Percentiles rank a stretch among this genome's conserved stretches.
phyloP scores from a whole-genome alignment of 352 stramenopile genomes.

The Phytopythium delawarense region DNA sequence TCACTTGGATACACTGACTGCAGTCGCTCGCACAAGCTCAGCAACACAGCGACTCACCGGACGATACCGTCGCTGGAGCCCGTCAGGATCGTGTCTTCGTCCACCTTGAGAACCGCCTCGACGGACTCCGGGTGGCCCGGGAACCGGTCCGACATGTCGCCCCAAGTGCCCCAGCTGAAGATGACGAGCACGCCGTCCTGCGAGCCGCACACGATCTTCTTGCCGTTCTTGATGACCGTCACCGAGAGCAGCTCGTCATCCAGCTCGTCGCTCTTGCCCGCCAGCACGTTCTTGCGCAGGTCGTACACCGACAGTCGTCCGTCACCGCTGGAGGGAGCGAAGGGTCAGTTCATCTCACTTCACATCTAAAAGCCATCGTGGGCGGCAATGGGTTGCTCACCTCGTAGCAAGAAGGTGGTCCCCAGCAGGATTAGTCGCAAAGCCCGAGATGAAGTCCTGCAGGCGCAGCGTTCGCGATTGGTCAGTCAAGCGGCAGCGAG shows the following conservation, averaged over 20 bases:
- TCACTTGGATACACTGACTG: background rate
- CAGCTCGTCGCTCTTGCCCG: slow-evolving; percentile 80
- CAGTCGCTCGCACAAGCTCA: background rate
- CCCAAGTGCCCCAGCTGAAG: slow-evolving; percentile 95
- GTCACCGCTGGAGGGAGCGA: slow-evolving; percentile 65
- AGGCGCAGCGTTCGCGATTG: background rate
- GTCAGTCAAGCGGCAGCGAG: background rate
- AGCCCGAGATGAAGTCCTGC: slow-evolving; percentile 93
- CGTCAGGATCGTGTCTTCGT: slow-evolving; percentile 96
- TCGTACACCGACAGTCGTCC: slow-evolving; percentile 91
- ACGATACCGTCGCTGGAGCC: slow-evolving; percentile 95
- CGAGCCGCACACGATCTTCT: slow-evolving; percentile 94
- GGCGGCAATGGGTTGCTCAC: slow-evolving; percentile 1
- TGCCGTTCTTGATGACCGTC: slow-evolving; percentile 83
- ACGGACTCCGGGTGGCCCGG: slow-evolving; percentile 93
- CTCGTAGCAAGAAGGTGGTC: slow-evolving; percentile 87
- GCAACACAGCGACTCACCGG: slow-evolving; percentile 35
- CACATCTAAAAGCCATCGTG: no score
- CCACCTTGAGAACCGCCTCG: slow-evolving; percentile 94
- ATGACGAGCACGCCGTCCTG: slow-evolving; percentile 94
- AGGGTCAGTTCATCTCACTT: background rate
- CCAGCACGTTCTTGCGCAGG: slow-evolving; percentile 78
- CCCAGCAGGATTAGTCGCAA: slow-evolving; percentile 78
- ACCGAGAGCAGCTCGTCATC: slow-evolving; percentile 78
- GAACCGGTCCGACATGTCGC: slow-evolving; percentile 95